Conservation (phyloP, 2,329 filamentous ascomycete species). For the Paecilomyces fulvus region DNA sequence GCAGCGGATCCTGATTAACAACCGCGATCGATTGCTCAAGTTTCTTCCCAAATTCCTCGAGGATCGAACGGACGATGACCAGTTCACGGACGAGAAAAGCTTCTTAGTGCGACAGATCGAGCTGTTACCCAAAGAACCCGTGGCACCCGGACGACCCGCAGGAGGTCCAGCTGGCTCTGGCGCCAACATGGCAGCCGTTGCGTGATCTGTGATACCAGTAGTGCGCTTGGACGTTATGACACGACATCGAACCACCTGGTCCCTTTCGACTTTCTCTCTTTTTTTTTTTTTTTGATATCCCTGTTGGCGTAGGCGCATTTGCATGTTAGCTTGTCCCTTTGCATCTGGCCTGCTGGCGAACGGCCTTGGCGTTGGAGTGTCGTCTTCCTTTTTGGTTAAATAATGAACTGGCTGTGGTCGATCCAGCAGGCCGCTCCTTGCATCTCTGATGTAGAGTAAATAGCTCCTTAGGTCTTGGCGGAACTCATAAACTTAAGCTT, state of each 20-base stretch:
- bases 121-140: constrained; percentile 33
- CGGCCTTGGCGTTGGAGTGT: constrained; percentile 12
- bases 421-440: neutral
- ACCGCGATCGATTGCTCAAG: constrained; percentile 78
- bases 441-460: neutral
- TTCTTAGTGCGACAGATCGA: constrained; percentile 93
- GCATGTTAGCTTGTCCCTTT: constrained; percentile 5
- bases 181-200: constrained; percentile 21
- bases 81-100: constrained; percentile 96
- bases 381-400: constrained; percentile 7
- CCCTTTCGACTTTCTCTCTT: constrained; percentile 4
- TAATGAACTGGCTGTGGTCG: neutral
- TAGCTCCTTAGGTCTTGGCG: neutral
- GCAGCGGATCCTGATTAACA: constrained; percentile 92
- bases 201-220: constrained; percentile 8
- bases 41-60: constrained; percentile 90
- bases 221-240: neutral
- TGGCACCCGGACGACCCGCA: constrained; percentile 24
- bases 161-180: constrained; percentile 19
- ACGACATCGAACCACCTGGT: neutral
- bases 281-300: constrained; percentile 6
- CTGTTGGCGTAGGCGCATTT: constrained; percentile 2
- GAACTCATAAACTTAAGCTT: constrained; percentile 3
- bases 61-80: constrained; percentile 92
- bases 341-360: constrained; percentile 17